phyloP scores from a whole-genome alignment of 176 grass and related monocot genomes.

The Alloteropsis semialata region DNA sequence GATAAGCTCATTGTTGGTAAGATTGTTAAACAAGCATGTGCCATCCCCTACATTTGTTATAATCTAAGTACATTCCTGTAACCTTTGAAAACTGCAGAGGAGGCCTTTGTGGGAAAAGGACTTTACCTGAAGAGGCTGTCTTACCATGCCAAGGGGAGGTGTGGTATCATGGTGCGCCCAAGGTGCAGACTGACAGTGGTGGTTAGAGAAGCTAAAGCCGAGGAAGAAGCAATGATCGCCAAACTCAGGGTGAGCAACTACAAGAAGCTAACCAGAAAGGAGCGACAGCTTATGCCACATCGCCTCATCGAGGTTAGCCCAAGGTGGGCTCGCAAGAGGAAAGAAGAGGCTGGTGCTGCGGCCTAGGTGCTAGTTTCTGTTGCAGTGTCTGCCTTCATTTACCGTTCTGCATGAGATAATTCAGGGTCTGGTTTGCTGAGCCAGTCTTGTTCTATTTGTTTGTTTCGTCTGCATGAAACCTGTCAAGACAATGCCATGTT shows the following conservation, averaged over 20 bases:
- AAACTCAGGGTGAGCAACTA: constrained; percentile 90
- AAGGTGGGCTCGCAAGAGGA: constrained; percentile 57
- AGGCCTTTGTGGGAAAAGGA: constrained; percentile 95
- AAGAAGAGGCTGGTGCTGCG: constrained; percentile 32
- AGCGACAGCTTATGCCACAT: constrained; percentile 82
- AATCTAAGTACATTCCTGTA: not conserved
- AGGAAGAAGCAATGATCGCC: constrained; percentile 92
- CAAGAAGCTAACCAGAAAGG: constrained; percentile 79
- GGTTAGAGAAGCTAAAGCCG: constrained; percentile 75
- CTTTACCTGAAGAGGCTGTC: constrained; percentile 76
- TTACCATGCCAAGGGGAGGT: constrained; percentile 78
- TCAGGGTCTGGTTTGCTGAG: not conserved
- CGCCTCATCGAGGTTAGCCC: constrained; percentile 82
- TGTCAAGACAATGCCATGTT: not conserved
- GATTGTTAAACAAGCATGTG: not conserved
- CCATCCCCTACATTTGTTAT: not conserved
- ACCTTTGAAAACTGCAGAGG: constrained; percentile 18
- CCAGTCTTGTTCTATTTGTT: constrained; percentile 13
- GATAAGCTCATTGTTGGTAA: constrained; percentile 89
- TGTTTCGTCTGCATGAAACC: constrained; percentile 23
- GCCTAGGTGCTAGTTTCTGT: not conserved
- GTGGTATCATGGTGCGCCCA: constrained; percentile 73
- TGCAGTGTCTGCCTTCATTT: not conserved
- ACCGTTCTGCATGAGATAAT: not conserved
- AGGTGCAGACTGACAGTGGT: constrained; percentile 85